Evolutionary conservation across 306 rosid species (phyloP).

Genomic region (Pyrus betulifolia): DNA sequence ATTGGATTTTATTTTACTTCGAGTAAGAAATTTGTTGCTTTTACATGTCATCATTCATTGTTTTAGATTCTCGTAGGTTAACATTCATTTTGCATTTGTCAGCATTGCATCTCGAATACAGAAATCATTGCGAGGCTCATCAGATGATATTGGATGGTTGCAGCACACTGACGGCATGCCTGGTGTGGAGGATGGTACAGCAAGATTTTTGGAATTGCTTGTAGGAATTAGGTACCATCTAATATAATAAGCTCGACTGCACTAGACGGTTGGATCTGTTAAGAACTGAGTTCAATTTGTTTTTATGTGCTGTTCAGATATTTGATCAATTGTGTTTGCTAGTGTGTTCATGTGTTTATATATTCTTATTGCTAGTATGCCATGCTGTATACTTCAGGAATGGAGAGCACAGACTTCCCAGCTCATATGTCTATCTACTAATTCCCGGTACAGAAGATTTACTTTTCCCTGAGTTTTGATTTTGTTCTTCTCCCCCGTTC

Average conservation of each 20-base stretch:
- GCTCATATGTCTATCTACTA: constrained; percentile 69
- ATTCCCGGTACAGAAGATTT: constrained; percentile 53
- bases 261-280: not conserved
- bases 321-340: not conserved
- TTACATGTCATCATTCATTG: not conserved
- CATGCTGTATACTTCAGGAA: constrained; percentile 37
- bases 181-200: constrained; percentile 63
- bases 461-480: constrained; percentile 4
- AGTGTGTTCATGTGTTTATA: not conserved
- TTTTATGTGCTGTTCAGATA: not conserved
- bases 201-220: constrained; percentile 74
- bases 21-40: not conserved
- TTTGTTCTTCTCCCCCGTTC: constrained; percentile 5
- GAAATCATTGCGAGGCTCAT: constrained; percentile 65
- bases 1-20: not conserved
- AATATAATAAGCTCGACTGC: not conserved
- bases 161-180: constrained; percentile 60
- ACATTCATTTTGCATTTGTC: constrained; percentile 17
- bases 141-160: constrained; percentile 86
- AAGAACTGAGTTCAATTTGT: not conserved
- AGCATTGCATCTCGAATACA: constrained; percentile 42
- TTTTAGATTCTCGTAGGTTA: constrained; percentile 2
- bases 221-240: constrained; percentile 48
- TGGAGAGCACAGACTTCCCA: constrained; percentile 59
- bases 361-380: not conserved